Percentiles rank a stretch among this genome's conserved stretches.
Conservation (phyloP, 352 stramenopile genomes). For the Globisporangium echinulatum region DNA sequence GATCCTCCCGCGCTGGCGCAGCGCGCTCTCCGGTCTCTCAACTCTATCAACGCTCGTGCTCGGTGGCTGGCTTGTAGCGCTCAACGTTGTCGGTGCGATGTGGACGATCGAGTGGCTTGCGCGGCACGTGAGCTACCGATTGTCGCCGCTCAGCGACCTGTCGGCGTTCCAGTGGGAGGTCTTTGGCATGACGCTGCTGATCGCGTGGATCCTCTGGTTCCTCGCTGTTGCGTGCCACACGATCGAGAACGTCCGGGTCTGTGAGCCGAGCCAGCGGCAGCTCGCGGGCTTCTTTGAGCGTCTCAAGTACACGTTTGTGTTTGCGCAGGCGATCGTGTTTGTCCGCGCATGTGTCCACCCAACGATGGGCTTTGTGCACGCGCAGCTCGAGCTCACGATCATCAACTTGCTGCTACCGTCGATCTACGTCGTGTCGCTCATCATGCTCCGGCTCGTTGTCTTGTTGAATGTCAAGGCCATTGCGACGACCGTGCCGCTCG, state of each 20-base stretch:
- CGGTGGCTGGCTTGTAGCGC: conserved; percentile 42
- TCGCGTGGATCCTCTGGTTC: conserved; percentile 81
- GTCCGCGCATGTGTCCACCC: conserved; percentile 70
- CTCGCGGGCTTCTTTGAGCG: conserved; percentile 67
- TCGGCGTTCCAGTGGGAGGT: conserved; percentile 70
- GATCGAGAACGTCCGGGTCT: conserved; percentile 39
- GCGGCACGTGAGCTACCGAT: conserved; percentile 56
- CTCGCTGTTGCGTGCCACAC: conserved; percentile 61
- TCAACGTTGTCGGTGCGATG: conserved; percentile 56
- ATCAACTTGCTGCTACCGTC: conserved; percentile 83
- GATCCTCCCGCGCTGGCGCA: conserved; percentile 70
- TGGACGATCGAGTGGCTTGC: conserved; percentile 77
- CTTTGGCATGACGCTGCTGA: conserved; percentile 72
- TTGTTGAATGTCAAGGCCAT: conserved; percentile 44
- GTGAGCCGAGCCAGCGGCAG: conserved; percentile 57
- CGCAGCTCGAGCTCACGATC: conserved; percentile 83
- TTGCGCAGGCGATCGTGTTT: conserved; percentile 78
- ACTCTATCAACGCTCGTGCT: conserved; percentile 48
- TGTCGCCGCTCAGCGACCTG: conserved; percentile 66
- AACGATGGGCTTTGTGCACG: conserved; percentile 82
- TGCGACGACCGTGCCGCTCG: conserved; percentile 43
- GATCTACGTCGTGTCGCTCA: conserved; percentile 83
- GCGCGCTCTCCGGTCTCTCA: conserved; percentile 45
- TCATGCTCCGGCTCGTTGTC: conserved; percentile 66
- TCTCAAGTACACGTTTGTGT: conserved; percentile 77